Base-by-base conservation (phyloP, 2,329 filamentous ascomycete genomes). In the Elsinoe arachidis region DNA sequence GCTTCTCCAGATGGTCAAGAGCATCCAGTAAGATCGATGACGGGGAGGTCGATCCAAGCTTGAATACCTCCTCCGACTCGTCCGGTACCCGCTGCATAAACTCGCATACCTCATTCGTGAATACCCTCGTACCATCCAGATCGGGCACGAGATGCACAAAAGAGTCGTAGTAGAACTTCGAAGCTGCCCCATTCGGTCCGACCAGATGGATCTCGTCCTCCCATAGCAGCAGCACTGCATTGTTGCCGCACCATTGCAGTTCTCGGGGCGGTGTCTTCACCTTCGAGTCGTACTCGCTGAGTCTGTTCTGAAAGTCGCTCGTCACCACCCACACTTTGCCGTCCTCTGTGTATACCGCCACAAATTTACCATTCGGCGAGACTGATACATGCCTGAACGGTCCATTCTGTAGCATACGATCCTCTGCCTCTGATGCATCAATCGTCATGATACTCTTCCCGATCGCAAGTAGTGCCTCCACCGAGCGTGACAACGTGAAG, bases 181-280 rank as follows among this genome's bases (percentile, higher is more conserved):
- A 83, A 4, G 87, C 84, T 9, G 87, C 82, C 43, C 89, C 89
- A 37, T 85, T 87, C 0, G 90, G 90, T 0, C 92, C 93, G 60
- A 99, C 87, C 26, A 99, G 80, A 67, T 96, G 93, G 3, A 99
- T 86, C 70, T 99, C 93, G 67, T 99, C 93, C 68, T 97, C 93
- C 93, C 93, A 99, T 0, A 91, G 91, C 65, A 99, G 83, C 26
- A 96, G 83, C 2, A 93, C 87, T 12, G 91, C 90, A 71, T 97
- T 92, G 65, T 93, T 92, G 4, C 93, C 93, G 70, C 93, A 99
- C 93, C 93, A 99, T 65, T 93, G 86, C 60, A 99, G 80, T 62
- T 93, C 89, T 65, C 89, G 87, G 2, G 93, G 93, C 1, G 86
- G 80, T 4, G 90, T 95, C 69, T 86, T 87, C 9, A 89, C 91